Percentiles rank a stretch among this genome's conserved stretches.
Evolutionary conservation across 306 rosid species (phyloP).

Genomic region (Quercus agrifolia): DNA sequence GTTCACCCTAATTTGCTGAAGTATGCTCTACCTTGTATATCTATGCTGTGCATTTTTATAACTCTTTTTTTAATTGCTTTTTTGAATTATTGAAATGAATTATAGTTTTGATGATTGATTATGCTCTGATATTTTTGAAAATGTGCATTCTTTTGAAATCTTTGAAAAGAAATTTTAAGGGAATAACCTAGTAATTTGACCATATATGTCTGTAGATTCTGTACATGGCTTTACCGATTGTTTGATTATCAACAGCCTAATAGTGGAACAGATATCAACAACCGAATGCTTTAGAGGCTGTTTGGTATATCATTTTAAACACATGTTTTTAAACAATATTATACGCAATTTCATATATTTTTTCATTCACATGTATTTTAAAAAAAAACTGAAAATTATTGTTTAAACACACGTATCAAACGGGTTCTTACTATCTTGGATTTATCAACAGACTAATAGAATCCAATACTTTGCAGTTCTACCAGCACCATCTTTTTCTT

Average conservation of each 20-base stretch:
- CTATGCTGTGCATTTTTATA: not conserved
- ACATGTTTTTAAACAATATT: too few species aligned
- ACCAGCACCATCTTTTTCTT: too few species aligned
- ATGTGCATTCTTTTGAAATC: not conserved
- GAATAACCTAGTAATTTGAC: not conserved
- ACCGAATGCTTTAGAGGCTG: too few species aligned
- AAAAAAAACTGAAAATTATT: too few species aligned
- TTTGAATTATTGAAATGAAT: not conserved
- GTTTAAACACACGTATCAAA: too few species aligned
- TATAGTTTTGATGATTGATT: not conserved
- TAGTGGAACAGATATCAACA: too few species aligned
- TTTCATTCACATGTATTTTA: too few species aligned
- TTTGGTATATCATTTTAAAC: too few species aligned
- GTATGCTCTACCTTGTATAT: not conserved
- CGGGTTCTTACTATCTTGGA: too few species aligned
- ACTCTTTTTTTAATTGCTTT: not conserved
- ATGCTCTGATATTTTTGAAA: not conserved
- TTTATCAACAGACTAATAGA: not conserved
- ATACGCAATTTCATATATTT: too few species aligned
- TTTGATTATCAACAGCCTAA: not conserved
- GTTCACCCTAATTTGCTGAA: not conserved
- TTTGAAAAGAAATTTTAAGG: not conserved
- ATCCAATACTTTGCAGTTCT: too few species aligned
- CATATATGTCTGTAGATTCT: not conserved
- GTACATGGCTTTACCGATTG: not conserved